Evolutionary conservation across 495 filamentous ascomycete genomes (phyloP).

Genomic region (Hypoxylon fragiforme): DNA sequence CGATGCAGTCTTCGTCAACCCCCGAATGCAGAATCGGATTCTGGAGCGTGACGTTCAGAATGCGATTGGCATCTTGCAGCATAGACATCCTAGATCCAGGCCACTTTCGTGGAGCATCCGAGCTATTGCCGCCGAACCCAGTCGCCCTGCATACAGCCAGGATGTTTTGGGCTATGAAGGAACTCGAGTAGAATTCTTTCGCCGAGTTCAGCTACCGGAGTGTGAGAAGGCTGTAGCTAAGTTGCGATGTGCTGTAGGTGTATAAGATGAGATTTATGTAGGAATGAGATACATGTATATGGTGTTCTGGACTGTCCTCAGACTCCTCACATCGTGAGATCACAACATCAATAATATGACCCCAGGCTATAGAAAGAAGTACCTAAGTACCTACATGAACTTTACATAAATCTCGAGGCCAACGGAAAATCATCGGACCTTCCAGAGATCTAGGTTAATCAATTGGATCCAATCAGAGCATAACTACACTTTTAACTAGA

Average conservation of each 20-base stretch:
- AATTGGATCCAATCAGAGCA: constrained; percentile 11
- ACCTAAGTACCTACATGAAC: neutral
- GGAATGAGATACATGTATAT: too few species aligned
- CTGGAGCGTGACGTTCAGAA: constrained; percentile 23
- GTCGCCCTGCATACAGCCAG: constrained; percentile 10
- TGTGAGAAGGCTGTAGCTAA: constrained; percentile 3
- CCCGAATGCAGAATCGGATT: constrained; percentile 11
- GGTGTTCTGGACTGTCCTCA: too few species aligned
- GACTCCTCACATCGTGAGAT: too few species aligned
- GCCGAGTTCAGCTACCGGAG: constrained; percentile 6
- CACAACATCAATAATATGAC: too few species aligned
- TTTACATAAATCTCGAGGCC: neutral
- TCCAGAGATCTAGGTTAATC: neutral
- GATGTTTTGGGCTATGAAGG: constrained; percentile 17
- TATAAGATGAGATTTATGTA: too few species aligned
- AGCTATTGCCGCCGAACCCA: constrained; percentile 21
- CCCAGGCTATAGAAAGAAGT: too few species aligned
- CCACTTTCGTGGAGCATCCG: constrained; percentile 20
- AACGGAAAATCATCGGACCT: neutral
- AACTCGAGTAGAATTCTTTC: constrained; percentile 10
- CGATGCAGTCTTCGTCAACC: constrained; percentile 27
- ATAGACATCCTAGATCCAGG: constrained; percentile 2
- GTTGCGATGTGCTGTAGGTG: neutral
- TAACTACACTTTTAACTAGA: too few species aligned
- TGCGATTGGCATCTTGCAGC: constrained; percentile 4